These are phyloP conservation scores for Stagonosporopsis tanaceti DNA, from an alignment of 2,329 filamentous ascomycete genomes.

Conservation along the genomic window DNA sequence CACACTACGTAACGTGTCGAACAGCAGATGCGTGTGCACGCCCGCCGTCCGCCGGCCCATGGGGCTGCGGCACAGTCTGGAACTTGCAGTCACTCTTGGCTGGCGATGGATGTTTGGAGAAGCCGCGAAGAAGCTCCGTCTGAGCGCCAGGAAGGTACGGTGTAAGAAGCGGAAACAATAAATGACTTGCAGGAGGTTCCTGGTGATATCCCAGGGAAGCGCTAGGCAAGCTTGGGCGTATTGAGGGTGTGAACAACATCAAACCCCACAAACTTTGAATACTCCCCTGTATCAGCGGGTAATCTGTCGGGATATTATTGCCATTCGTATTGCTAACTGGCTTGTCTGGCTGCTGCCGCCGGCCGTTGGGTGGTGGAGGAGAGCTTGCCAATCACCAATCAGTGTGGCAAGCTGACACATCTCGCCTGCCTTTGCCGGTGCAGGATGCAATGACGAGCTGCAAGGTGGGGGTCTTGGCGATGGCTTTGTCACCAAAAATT, in stretches of 20 bases:
- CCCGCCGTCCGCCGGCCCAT: neutral
- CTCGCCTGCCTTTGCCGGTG: slow-evolving; percentile 14
- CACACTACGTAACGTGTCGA: neutral
- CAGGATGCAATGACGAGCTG: slow-evolving; percentile 15
- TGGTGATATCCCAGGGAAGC: slow-evolving; percentile 16
- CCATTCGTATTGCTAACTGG: slow-evolving; percentile 26
- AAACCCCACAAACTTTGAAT: slow-evolving; percentile 33
- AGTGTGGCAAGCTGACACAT: slow-evolving; percentile 10
- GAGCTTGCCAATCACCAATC: slow-evolving; percentile 17
- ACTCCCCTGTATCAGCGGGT: slow-evolving; percentile 26
- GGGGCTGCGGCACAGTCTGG: neutral
- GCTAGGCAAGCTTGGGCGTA: slow-evolving; percentile 20
- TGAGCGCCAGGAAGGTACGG: slow-evolving; percentile 4
- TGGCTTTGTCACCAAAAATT: slow-evolving; percentile 13
- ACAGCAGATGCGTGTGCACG: neutral
- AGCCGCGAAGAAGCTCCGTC: slow-evolving; percentile 11
- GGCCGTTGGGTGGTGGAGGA: slow-evolving; percentile 8
- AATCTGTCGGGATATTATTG: slow-evolving; percentile 35
- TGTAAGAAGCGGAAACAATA: slow-evolving; percentile 18
- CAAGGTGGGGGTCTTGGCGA: slow-evolving; percentile 19
- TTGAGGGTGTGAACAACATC: slow-evolving; percentile 17
- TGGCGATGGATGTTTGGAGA: neutral
- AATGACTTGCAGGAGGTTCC: slow-evolving; percentile 25
- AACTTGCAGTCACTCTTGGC: slow-evolving; percentile 1
- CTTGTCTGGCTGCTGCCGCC: slow-evolving; percentile 17